Evolutionary conservation across 495 filamentous ascomycete species (phyloP).

Genomic region (Penicillium coffeae): DNA sequence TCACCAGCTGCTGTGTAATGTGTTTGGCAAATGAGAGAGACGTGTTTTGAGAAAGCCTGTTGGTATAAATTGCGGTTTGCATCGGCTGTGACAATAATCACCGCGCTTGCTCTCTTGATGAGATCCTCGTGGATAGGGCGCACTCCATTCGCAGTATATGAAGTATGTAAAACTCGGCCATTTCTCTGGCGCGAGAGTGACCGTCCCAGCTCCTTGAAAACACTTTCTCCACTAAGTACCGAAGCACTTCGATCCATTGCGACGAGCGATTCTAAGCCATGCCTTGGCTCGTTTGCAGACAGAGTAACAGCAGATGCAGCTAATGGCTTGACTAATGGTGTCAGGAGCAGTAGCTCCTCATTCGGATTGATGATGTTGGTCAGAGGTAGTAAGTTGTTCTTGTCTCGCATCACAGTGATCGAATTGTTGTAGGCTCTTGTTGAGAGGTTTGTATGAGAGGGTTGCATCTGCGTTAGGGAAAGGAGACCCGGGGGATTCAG

Average conservation of each 20-base stretch:
- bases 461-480: constrained; percentile 71
- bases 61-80: constrained; percentile 88
- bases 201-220: constrained; percentile 79
- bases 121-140: constrained; percentile 85
- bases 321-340: constrained; percentile 80
- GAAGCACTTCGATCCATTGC: constrained; percentile 57
- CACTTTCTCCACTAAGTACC: constrained; percentile 80
- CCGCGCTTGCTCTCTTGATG: constrained; percentile 78
- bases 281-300: constrained; percentile 46
- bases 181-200: constrained; percentile 76
- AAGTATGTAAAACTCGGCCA: constrained; percentile 82
- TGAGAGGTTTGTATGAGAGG: constrained; percentile 71
- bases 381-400: constrained; percentile 71
- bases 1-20: constrained; percentile 52
- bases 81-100: constrained; percentile 85
- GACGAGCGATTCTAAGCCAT: constrained; percentile 50
- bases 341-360: constrained; percentile 78
- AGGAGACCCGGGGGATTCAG: constrained; percentile 71
- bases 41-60: constrained; percentile 86
- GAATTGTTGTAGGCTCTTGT: constrained; percentile 79
- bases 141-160: constrained; percentile 86
- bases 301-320: constrained; percentile 72
- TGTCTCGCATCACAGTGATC: constrained; percentile 82
- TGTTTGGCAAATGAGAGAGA: constrained; percentile 89
- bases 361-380: constrained; percentile 72